Base-by-base conservation (phyloP, 257 asterid genomes). In the Leptodermis oblonga region DNA sequence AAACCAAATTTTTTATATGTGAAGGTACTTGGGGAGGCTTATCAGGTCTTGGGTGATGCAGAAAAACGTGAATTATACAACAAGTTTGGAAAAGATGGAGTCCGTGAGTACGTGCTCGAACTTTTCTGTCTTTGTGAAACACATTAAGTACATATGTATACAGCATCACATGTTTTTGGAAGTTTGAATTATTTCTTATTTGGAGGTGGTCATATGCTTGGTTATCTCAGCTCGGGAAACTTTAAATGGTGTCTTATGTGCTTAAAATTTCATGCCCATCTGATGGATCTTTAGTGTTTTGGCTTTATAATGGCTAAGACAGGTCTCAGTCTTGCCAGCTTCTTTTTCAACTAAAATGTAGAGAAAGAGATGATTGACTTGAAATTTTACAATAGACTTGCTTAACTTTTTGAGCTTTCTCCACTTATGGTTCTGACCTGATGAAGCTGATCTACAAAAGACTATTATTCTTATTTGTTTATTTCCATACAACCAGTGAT, bases 1-100 rank as follows among this genome's bases (percentile, higher is more conserved):
- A 46, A 15, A 42, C 13, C 7, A 45, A 42, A 70, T 73, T n/a
- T n/a, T n/a, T n/a, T 11, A 42, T 75, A 56, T 62, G n/a, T 80
- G 60, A 70, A 91, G 97, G 85, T 83, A 36, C 88, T 91, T 9
- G 95, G 90, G 52, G 97, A 89, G 82, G 96, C 97, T 30, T 91
- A 89, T 78, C 96, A 89, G 80, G 90, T 91, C 72, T 77, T 91
- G 78, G 86, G 93, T 72, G 91, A 86, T 77, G 90, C 92, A 37
- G 85, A 73, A 62, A 86, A 86, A 69, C 96, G 95, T 51, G 85
- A 82, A 77, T 79, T 83, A 25, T 91, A 91, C 53, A 82, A 87
- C 81, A 86, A 67, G 75, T 64, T 62, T 67, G 97, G 96, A 52
- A 89, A 87, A 87, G 90, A 70, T 42, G 96, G 86, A 74, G 80